These are phyloP conservation scores for Cyberlindnera samutprakarnensis DNA, from an alignment of 805 yeast species.

Conservation along the genomic window DNA sequence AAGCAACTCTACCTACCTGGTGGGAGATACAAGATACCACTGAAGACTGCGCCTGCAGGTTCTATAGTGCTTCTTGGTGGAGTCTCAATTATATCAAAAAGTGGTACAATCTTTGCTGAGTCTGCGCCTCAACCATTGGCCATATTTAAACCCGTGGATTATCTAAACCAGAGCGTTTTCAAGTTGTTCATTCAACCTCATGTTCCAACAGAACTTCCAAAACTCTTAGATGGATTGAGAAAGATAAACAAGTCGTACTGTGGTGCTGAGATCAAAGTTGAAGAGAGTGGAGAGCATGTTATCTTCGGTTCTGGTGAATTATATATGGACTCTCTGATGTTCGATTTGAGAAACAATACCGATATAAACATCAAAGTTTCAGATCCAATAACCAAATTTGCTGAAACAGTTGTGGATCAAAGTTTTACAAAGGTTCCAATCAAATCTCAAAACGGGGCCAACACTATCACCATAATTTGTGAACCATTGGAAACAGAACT, in stretches of 20 bases:
- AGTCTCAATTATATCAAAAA: conserved; percentile 49
- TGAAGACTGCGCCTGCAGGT: conserved; percentile 53
- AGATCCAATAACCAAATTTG: conserved; percentile 72
- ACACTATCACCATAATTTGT: conserved; percentile 61
- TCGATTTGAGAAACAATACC: conserved; percentile 57
- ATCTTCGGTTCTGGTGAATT: conserved; percentile 81
- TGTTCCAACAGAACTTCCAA: conserved; percentile 71
- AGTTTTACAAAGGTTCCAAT: conserved; percentile 65
- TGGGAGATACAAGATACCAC: conserved; percentile 59
- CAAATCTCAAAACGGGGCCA: conserved; percentile 45
- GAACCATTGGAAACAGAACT: conserved; percentile 61
- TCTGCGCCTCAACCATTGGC: conserved; percentile 13
- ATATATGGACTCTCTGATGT: conserved; percentile 74
- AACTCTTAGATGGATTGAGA: conserved; percentile 61
- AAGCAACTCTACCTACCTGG: conserved; percentile 41
- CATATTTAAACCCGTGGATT: conserved; percentile 35
- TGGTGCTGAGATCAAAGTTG: conserved; percentile 62
- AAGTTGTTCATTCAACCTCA: conserved; percentile 81
- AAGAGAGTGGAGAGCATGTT: conserved; percentile 84
- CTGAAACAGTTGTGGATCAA: conserved; percentile 65
- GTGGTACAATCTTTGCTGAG: conserved; percentile 46
- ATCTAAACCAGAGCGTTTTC: conserved; percentile 50
- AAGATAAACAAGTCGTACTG: conserved; percentile 56
- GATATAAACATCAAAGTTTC: conserved; percentile 72
- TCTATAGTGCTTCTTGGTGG: conserved; percentile 64